Base-by-base conservation (phyloP, 805 yeast genomes). In the Kodamaea neixiangensis region DNA sequence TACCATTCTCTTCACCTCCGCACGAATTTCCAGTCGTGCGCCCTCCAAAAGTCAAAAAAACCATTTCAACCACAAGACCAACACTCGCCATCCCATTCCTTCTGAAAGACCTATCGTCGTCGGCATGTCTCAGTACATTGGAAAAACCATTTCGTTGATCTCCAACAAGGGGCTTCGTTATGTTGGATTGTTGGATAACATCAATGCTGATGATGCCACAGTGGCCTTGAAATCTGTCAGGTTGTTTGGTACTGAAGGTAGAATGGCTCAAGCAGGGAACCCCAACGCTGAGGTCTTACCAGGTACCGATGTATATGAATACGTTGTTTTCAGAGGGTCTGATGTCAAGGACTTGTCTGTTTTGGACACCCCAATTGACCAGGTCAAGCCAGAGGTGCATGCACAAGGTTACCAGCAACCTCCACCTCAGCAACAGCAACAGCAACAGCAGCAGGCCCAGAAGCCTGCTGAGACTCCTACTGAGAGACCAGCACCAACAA, bases 301-400 rank as follows among this genome's bases (percentile, higher is more conserved):
- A 5, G 85, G 89, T 15, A 69, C 76, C n/a, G 83, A 78, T 40
- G 78, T 86, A 13, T 89, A 82, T 68, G 92, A 88, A 21, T 81
- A 80, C 51, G 89, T 94, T 47, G 88, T 87, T 49, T 87, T 94
- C 67, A 82, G 92, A 59, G 99, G 99, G 35, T 82, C 88, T 20
- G 97, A 93, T 61, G 97, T 94, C 18, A 87, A 89, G 70, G 97
- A 88, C 62, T 77, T 94, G 67, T 83, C 83, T 58, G 94, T 94
- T 49, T 77, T 93, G 62, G 97, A 91, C 55, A 77, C 76, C 34
- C 83, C 85, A 3, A 71, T 85, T 52, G 85, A 83, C 39, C 81
- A 81, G 52, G 87, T 86, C 25, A 76, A 77, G 56, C 86, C 89
- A 0, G 80, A 68, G 39, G 71, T 75, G 9, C 64, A 73, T 17